Base-by-base conservation (phyloP, 306 rosid species). In the Sindora glabra region DNA sequence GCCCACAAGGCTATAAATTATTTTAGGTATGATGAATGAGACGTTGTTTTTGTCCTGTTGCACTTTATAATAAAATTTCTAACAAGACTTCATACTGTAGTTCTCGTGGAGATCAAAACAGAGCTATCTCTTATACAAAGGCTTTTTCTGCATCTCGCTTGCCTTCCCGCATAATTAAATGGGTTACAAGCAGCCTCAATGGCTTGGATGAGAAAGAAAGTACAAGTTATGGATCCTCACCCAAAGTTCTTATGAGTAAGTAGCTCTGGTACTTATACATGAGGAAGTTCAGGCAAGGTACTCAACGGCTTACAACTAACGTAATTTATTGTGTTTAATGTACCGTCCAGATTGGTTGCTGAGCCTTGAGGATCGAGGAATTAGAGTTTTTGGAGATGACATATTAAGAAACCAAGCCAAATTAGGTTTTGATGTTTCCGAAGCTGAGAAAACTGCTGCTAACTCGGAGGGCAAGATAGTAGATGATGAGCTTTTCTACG, bases 101-200 rank as follows among this genome's bases (percentile, higher is more conserved):
- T 79, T 79, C 48, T n/a, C 61, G 47, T 41, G 89, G 82, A 59
- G 94, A 90, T 82, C 94, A 76, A 61, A 85, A 34, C 62, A 84
- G 84, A 75, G 76, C 80, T 37, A 24, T 77, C 71, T 77, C 91
- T 45, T 85, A 77, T 57, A 39, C 26, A 30, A 76, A 57, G 39
- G 89, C 89, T 30, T 87, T 82, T 72, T 74, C 86, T 19, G 52
- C 76, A 63, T 90, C 97, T 38, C 66, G 5, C 11, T 33, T 77
- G 50, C 73, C 82, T 38, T 72, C 56, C 14, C 87, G 79, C 65
- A 75, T 87, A 48, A 67, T 81, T 34, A 79, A 72, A 66, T 79
- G 78, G 73, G 69, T 73, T 45, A 70, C 63, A 37, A 72, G 54
- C 64, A 72, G 54, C 64, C 83, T 73, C 65, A 55, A 71, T 39